phyloP scores from a whole-genome alignment of 306 rosid genomes.

The Dryas alaskensis region DNA sequence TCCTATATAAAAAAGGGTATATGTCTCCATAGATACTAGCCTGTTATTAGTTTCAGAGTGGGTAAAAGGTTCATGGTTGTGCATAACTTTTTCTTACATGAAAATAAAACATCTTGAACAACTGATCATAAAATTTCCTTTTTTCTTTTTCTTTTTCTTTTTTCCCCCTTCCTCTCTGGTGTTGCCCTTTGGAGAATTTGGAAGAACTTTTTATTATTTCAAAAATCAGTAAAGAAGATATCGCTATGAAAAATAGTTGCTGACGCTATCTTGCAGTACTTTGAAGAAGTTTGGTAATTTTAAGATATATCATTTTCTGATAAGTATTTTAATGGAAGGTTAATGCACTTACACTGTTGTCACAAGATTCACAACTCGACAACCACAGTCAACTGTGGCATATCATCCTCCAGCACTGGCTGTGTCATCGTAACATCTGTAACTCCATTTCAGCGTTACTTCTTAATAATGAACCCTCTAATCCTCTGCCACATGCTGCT shows the following conservation, averaged over 20 bases:
- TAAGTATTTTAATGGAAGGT: neutral
- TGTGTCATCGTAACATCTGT: constrained; percentile 1
- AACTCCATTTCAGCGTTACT: neutral
- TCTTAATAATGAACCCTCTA: neutral
- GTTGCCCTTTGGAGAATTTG: neutral
- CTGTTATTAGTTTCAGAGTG: neutral
- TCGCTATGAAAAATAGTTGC: neutral
- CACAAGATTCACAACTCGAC: neutral
- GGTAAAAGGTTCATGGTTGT: neutral
- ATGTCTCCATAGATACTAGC: neutral
- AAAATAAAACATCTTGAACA: neutral
- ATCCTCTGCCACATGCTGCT: neutral
- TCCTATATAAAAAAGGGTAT: neutral
- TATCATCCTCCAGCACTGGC: neutral
- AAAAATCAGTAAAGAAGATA: neutral
- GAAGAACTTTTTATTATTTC: neutral
- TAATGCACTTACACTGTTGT: neutral
- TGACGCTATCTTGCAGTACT: neutral
- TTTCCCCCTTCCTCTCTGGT: too few species aligned
- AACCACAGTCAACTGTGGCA: neutral
- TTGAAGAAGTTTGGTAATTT: neutral
- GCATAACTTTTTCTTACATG: neutral
- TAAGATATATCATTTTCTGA: neutral
- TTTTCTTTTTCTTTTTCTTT: neutral
- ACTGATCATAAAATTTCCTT: neutral